phyloP scores from a whole-genome alignment of 352 stramenopile genomes.

The Globisporangium abappressorium region DNA sequence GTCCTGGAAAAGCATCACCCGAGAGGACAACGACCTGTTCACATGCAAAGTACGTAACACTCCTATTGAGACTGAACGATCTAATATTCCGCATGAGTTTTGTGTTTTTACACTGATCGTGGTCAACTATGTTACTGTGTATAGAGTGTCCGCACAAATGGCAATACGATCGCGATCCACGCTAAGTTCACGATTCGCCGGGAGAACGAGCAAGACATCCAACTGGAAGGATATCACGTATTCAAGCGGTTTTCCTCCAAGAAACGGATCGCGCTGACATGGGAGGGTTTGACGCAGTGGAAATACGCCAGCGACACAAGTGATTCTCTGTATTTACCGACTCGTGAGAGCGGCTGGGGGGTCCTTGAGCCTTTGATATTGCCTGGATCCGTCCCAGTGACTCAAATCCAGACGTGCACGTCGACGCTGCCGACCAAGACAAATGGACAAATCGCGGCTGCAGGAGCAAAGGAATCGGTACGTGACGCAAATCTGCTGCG shows the following conservation, averaged over 20 bases:
- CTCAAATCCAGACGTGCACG: conserved; percentile 1
- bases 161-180: conserved; percentile 11
- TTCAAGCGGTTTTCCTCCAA: conserved; percentile 8
- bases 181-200: conserved; percentile 8
- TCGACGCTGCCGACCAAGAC: conserved; percentile 6
- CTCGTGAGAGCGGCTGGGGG: conserved; percentile 14
- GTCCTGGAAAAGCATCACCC: conserved; percentile 13
- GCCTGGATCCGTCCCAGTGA: background rate
- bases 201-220: conserved; percentile 6
- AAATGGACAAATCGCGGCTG: background rate
- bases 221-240: conserved; percentile 11
- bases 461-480: background rate
- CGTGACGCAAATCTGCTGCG: conserved; percentile 8
- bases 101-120: too few species aligned
- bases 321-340: background rate
- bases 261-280: conserved; percentile 7
- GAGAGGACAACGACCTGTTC: background rate
- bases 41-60: conserved; percentile 3
- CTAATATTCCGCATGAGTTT: too few species aligned
- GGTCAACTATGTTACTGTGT: background rate
- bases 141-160: background rate
- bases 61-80: background rate
- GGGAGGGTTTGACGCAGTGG: conserved; percentile 17
- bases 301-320: background rate
- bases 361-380: conserved; percentile 4